Conservation (phyloP, 805 yeast species). For the Metschnikowia continentalis region DNA sequence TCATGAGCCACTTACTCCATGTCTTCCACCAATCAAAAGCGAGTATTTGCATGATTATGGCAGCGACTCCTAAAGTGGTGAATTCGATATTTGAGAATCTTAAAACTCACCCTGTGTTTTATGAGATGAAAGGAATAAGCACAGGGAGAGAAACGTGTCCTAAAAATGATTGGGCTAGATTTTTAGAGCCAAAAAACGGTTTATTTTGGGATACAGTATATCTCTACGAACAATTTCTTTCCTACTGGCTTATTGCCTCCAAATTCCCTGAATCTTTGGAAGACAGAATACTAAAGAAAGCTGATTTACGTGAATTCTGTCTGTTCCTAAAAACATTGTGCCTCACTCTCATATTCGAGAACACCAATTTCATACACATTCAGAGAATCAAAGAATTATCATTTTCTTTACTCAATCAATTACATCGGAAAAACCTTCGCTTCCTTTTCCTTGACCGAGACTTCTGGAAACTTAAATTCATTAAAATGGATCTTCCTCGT, state of each 20-base stretch:
- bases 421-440: constrained; percentile 64
- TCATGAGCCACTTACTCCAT: constrained; percentile 28
- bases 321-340: constrained; percentile 48
- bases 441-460: constrained; percentile 43
- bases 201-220: constrained; percentile 38
- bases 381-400: constrained; percentile 30
- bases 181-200: not conserved
- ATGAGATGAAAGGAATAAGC: constrained; percentile 9
- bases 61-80: constrained; percentile 39
- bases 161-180: not conserved
- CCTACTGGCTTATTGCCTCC: constrained; percentile 63
- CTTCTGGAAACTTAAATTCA: constrained; percentile 50
- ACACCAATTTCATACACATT: not conserved
- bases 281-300: constrained; percentile 37
- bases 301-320: constrained; percentile 39
- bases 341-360: constrained; percentile 44
- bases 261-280: constrained; percentile 58
- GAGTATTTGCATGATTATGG: constrained; percentile 37
- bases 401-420: constrained; percentile 55
- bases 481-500: constrained; percentile 30
- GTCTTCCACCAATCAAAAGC: constrained; percentile 36
- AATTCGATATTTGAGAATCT: constrained; percentile 28
- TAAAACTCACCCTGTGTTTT: constrained; percentile 16
- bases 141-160: not conserved
- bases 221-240: constrained; percentile 56